Evolutionary conservation across 1,284 basidiomycete species (phyloP), one percentile per base, ranked within the genome.

Genomic region (Tremellales sp.): DNA sequence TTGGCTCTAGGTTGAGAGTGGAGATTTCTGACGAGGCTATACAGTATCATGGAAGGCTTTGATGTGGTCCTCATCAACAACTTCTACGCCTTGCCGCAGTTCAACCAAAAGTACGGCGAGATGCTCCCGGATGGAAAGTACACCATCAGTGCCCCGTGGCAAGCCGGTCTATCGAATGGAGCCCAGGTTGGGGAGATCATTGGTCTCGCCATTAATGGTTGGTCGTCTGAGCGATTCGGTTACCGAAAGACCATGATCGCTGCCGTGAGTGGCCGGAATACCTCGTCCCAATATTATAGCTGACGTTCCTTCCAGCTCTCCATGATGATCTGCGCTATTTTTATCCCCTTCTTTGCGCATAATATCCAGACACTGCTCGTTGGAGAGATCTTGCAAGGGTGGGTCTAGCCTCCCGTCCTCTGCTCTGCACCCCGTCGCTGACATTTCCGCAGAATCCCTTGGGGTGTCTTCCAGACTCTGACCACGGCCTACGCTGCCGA

Each of bases 401-500:
- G 47, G 10, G 29, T 10, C n/a, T n/a, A 65, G 7, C 3, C 26
- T 32, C 12, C 18, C 38, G 13, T 47, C 45, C 43, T n/a, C 18
- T 21, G 26, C 9, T 19, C 21, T n/a, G 13, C 3, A 34, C 10
- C 27, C 24, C 24, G 13, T 10, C 16, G 16, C n/a, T n/a, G n/a
- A n/a, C n/a, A n/a, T n/a, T n/a, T n/a, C 12, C 40, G 43, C 29
- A 53, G 58, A 41, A 47, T 60, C 43, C 53, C 58, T 18, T 58
- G 52, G 51, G 58, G 58, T 27, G 48, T 45, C 21, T 60, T 56
- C 47, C 47, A 51, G 40, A 59, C 54, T 36, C 54, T 73, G 26
- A 70, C 73, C 12, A 61, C 60, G 26, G 58, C 70, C 7, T 76
- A 75, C 56, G 74, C 74, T 16, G 62, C 74, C 28, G 75, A 76